Evolutionary conservation across 2,329 filamentous ascomycete genomes (phyloP).

Genomic region (Cladorrhinum sp.): DNA sequence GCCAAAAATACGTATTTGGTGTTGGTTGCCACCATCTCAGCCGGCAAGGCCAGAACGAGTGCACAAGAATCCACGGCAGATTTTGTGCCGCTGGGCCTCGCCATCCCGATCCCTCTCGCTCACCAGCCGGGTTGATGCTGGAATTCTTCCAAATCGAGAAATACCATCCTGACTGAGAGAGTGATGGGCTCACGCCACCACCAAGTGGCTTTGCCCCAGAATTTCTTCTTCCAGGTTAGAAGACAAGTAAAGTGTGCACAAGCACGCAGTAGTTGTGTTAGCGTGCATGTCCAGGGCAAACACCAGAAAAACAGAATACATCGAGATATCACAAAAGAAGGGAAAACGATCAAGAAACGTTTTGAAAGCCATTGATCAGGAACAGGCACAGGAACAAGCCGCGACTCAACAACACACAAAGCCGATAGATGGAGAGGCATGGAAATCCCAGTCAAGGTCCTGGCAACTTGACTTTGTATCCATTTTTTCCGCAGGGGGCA

Average conservation of each 20-base stretch:
- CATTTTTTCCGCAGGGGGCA: constrained; percentile 20
- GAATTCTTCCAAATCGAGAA: constrained; percentile 4
- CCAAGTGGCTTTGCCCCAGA: constrained; percentile 5
- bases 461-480: constrained; percentile 12
- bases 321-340: background rate
- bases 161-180: background rate
- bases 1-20: constrained; percentile 5
- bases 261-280: background rate
- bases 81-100: constrained; percentile 6
- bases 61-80: background rate
- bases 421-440: constrained; percentile 9
- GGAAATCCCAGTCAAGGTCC: constrained; percentile 12
- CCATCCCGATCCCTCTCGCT: constrained; percentile 6
- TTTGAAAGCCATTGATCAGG: background rate
- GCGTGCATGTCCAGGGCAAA: background rate
- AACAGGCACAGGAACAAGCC: background rate
- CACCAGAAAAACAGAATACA: background rate
- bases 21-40: constrained; percentile 13
- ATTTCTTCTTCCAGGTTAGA: background rate
- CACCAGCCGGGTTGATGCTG: constrained; percentile 5
- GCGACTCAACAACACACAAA: background rate
- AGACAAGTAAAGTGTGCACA: background rate
- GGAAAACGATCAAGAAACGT: background rate
- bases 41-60: constrained; percentile 6
- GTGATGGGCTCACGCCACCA: constrained; percentile 7